Percentiles rank a stretch among this genome's conserved stretches.
These are phyloP conservation scores for Amylocystis lapponica DNA, from an alignment of 768 basidiomycete genomes.

Conservation along the genomic window DNA sequence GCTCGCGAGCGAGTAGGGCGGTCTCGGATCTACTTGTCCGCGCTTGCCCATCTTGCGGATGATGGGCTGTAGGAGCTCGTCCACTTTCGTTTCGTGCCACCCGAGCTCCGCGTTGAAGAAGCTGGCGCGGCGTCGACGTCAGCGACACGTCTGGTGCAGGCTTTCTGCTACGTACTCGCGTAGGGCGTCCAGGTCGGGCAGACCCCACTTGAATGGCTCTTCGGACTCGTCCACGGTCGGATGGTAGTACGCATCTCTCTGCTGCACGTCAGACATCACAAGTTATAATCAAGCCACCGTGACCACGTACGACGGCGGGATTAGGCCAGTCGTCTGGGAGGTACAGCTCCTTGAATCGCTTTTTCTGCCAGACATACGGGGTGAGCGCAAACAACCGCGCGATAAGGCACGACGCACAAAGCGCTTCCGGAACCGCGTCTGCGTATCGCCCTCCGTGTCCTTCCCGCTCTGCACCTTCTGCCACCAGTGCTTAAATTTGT, in stretches of 20 bases:
- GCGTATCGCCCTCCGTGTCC: conserved; percentile 69
- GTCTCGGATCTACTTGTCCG: conserved; percentile 47
- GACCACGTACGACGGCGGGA: conserved; percentile 75
- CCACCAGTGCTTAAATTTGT: conserved; percentile 95
- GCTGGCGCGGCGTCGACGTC: background rate
- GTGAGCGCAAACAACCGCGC: background rate
- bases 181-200: conserved; percentile 93
- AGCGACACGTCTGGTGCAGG: background rate
- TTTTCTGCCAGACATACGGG: conserved; percentile 67
- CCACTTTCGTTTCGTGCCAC: conserved; percentile 80
- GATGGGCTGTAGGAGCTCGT: conserved; percentile 87
- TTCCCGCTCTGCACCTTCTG: conserved; percentile 82
- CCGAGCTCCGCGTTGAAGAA: conserved; percentile 55
- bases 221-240: conserved; percentile 88
- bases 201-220: conserved; percentile 94
- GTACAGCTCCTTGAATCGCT: conserved; percentile 80
- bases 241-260: conserved; percentile 92
- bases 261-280: background rate
- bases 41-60: conserved; percentile 86
- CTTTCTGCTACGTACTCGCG: conserved; percentile 57
- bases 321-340: conserved; percentile 87
- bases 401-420: conserved; percentile 60
- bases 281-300: no score
- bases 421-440: conserved; percentile 71
- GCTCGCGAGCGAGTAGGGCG: background rate